Evolutionary conservation across 495 filamentous ascomycete genomes (phyloP), one percentile per base, ranked within the genome.

Genomic region (Delitschia confertaspora): DNA sequence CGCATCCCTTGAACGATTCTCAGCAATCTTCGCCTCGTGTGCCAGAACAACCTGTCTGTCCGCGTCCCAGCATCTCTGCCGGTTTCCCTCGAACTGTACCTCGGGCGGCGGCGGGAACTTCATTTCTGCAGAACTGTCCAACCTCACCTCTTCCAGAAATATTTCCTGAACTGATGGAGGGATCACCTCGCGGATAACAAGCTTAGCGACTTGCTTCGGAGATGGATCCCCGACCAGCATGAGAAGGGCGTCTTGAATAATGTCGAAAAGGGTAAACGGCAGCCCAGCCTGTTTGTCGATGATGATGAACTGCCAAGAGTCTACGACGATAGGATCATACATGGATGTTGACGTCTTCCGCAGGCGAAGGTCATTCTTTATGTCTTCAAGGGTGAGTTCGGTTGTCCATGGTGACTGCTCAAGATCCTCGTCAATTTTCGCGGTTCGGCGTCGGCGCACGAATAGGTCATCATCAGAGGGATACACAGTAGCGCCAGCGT

Each of bases 251-350:
- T 50, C 47, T 23, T 43, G 31, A 16, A 50, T 25, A 22, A 50
- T 31, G 14, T 50, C 40, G 17, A 50, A 50, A 6, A 50, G 33
- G 11, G 29, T 5, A 20, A 50, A 50, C 4, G 38, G 38, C 1
- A 43, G 31, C n/a, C 47, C 47, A 11, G 26, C 19, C 6, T 37
- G 10, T 11, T 22, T 21, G 20, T 50, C 40, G 25, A 50, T 38
- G 24, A 50, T 30, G 40, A 50, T 38, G 13, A 50, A 37, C 27
- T 50, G 31, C 39, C 47, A 50, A 13, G 39, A 44, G 16, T 50
- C 47, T 3, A 44, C 39, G 0, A 44, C 38, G 9, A 50, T 43
- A 8, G 32, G 47, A 13, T 44, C 39, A 17, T 44, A 38, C 33
- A 24, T 44, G 21, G 46, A 31, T n/a, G n/a, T n/a, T n/a, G n/a